Evolutionary conservation across 2,329 filamentous ascomycete genomes (phyloP), one percentile per base, ranked within the genome.

Genomic region (Coniochaeta pulveracea): DNA sequence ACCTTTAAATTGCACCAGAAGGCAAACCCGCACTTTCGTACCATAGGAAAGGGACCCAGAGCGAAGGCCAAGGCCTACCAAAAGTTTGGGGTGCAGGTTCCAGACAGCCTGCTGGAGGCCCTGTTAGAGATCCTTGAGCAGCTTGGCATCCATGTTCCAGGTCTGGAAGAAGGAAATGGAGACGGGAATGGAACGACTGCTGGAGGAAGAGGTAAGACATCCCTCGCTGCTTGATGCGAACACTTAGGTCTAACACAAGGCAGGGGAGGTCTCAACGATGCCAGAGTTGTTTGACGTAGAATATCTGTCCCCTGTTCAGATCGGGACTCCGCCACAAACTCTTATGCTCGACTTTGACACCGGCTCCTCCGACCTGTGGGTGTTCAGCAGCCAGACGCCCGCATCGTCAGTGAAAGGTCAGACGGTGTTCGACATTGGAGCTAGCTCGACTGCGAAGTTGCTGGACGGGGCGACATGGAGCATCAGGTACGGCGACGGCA

Each of bases 311-410:
- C 72, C 75, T 1, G 75, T 82, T 35, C 66, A 61, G 15, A 61
- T 81, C 46, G 78, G 76, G 36, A 62, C 43, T 2, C 55, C 54
- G 21, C 47, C 54, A 8, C 67, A 70, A 42, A 72, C 61, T 6
- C 45, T 82, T 45, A 67, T 71, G 42, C 58, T 82, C 42, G 71
- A 80, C 50, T 73, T 81, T 43, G 77, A 82, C 46, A 82, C 77
- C 23, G 77, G 76, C 16, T 78, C 72, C 33, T 64, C 75, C 26
- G 77, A 81, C 55, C 61, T 82, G 64, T 82, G 77, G 76, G 73
- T 77, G 21, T 80, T 76, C 57, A 78, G 72, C 11, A 61, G 55
- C 28, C 57, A 72, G 34, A 64, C 74, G 25, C 52, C 69, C 5
- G 40, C 52, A 10, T 49, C 54, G 6, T 53, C 70, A 40, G 56